Base-by-base conservation (phyloP, 2,329 filamentous ascomycete genomes). In the Sporothrix protearum region DNA sequence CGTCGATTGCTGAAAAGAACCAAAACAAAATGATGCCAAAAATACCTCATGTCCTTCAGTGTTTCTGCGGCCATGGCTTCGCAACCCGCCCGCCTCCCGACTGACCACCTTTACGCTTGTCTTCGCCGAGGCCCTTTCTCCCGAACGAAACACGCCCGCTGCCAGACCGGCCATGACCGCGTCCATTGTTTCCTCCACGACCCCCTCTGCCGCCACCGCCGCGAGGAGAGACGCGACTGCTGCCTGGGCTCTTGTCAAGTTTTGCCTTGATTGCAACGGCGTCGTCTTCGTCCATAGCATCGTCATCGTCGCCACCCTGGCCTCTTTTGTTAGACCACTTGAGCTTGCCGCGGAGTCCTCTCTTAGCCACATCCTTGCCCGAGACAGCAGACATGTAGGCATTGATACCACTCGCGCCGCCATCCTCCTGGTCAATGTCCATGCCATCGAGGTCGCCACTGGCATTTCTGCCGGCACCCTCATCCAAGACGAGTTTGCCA, bases 401-500 rank as follows among this genome's bases (percentile, higher is more conserved):
- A 73, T 86, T 86, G 4, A 92, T 88, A 14, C 89, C 89, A 25
- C 83, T 85, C 69, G 80, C 81, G 36, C 80, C 81, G 28, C 78
- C 82, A 28, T 57, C 72, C 0, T 70, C 78, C 10, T 73, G 76
- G 25, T 87, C 83, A 67, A 84, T 82, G 76, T 94, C 91, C 76
- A 92, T 91, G 76, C 86, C 87, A 28, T 85, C 84, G 70, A 82
- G 83, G 53, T 83, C 84, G 14, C 83, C 83, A 57, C 85, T 82
- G 61, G 80, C 80, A 66, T 86, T 84, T 25, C 85, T 84, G 71
- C 83, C 84, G 63, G 85, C 83, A 64, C 80, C 83, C 64, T 85
- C 83, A 63, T 80, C 80, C 69, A 96, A 85, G 75, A 96, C 87
- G 55, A 96, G 86, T 82, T 94, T 96, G 73, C 93, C 93, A 78